Conservation (phyloP, 495 filamentous ascomycete genomes). For the Parathielavia hyrcaniae region DNA sequence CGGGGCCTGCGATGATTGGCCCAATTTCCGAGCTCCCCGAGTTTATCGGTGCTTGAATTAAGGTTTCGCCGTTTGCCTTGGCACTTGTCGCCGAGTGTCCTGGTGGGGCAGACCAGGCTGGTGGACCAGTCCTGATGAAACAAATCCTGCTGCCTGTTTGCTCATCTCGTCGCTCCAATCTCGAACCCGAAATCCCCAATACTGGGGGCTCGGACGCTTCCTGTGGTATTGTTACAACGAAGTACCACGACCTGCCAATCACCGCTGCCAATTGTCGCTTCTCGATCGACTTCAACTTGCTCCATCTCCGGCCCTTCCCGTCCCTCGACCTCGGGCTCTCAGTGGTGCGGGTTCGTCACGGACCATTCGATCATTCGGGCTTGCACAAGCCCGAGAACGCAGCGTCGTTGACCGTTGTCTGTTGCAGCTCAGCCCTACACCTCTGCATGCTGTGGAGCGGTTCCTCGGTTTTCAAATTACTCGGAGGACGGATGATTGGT, state of each 20-base stretch:
- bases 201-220: no score
- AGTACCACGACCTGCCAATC: not conserved
- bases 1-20: not conserved
- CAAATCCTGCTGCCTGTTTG: slow-evolving; percentile 14
- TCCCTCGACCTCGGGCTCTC: not conserved
- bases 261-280: no score
- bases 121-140: not conserved
- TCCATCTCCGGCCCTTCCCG: not conserved
- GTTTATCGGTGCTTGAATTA: not conserved
- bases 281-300: no score
- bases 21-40: not conserved
- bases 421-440: not conserved
- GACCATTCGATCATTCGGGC: no score
- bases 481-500: not conserved
- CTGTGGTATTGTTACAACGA: no score
- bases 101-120: not conserved
- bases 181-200: not conserved
- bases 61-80: slow-evolving; percentile 14
- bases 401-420: no score
- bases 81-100: not conserved
- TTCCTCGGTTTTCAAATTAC: not conserved
- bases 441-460: not conserved
- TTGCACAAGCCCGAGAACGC: no score
- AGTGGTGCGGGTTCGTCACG: no score
- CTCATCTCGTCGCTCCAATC: not conserved